Base-by-base conservation (phyloP, 2,329 filamentous ascomycete genomes). In the Knoxdaviesia capensis region DNA sequence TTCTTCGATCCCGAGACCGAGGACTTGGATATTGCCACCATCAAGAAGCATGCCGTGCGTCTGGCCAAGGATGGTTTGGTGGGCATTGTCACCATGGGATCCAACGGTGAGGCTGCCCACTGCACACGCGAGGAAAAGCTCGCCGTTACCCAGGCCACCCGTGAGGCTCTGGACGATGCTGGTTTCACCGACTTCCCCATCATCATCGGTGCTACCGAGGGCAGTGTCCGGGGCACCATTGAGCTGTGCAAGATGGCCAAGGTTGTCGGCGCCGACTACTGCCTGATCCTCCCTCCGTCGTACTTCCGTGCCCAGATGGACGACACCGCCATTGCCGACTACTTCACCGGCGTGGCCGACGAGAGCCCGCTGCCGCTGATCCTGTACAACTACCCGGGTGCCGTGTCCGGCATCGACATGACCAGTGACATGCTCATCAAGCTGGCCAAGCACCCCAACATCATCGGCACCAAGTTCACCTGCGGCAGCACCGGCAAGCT, bases 401-500 rank as follows among this genome's bases (percentile, higher is more conserved):
- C 83, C 40, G 85, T 90, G 5, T 71, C 82, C 5, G 85, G 85
- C 41, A 80, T 92, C 53, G 85, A 93, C 58, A 80, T 93, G 73
- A 83, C 90, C 66, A 87, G 80, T 45, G 85, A 93, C 56, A 69
- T 88, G 45, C 71, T 93, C 52, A 84, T 90, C 62, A 71, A 70
- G 55, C 72, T 93, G 34, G 80, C 79, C 38, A 63, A 76, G 55
- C 84, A 92, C 61, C 74, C 77, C 49, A 92, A 92, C 61, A 84
- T 93, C 53, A 64, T 86, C 47, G 85, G 85, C 47, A 87, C 83
- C 43, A 93, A 93, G 59, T 92, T 93, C 66, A 93, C 85, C 36
- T 92, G 84, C 56, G 85, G 82, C 49, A 90, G 84, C 65, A 90
- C 83, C 1, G 85, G 85, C 48, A 93, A 92, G 63, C 69, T 92